A percentile compares a stretch with the other conserved stretches of the same genome.
phyloP scores from a whole-genome alignment of 1,139 yeast species.

The Blastobotrys arbuscula region DNA sequence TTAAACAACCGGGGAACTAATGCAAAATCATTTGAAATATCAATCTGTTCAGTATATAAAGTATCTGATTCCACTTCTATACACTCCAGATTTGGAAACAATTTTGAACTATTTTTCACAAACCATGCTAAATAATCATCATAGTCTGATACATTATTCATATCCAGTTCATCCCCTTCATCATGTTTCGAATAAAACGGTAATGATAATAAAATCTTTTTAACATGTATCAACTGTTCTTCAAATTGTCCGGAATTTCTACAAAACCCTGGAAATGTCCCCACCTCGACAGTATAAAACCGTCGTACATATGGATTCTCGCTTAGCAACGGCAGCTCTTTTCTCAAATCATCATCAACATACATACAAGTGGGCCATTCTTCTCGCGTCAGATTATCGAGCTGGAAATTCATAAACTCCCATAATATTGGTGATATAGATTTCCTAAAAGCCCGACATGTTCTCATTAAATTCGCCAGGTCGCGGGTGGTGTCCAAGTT shows the following conservation, averaged over 20 bases:
- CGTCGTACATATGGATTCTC: constrained; percentile 8
- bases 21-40: background rate
- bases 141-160: constrained; percentile 6
- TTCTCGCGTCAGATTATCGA: constrained; percentile 11
- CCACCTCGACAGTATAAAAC: background rate
- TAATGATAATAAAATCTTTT: constrained; percentile 7
- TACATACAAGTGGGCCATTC: constrained; percentile 13
- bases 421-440: constrained; percentile 7
- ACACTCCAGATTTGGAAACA: constrained; percentile 9
- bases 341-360: constrained; percentile 11
- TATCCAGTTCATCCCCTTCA: constrained; percentile 1
- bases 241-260: constrained; percentile 1
- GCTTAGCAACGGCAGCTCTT: constrained; percentile 9
- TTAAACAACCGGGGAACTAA: constrained; percentile 8
- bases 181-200: constrained; percentile 12
- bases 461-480: constrained; percentile 5
- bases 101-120: background rate
- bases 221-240: constrained; percentile 7
- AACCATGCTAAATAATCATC: constrained; percentile 14
- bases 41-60: constrained; percentile 5
- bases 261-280: constrained; percentile 11
- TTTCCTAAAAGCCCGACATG: constrained; percentile 5
- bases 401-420: constrained; percentile 8
- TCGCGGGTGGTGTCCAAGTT: constrained; percentile 10
- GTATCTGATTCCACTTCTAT: constrained; percentile 14